Base-by-base conservation (phyloP, 106 monocot genomes). In the Apostasia ramifera region DNA sequence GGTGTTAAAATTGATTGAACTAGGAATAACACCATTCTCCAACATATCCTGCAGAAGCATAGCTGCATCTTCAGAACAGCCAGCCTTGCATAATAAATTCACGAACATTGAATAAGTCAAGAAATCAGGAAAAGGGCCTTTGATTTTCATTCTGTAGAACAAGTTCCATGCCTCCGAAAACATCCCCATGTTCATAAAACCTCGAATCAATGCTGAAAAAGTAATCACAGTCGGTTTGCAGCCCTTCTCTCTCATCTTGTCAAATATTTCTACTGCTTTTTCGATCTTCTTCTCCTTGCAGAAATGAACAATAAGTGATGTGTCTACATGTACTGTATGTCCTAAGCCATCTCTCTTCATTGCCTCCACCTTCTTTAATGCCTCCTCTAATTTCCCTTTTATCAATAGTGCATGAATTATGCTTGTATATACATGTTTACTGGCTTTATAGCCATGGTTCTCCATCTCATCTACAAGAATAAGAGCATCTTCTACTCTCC, bases 61-160 rank as follows among this genome's bases (percentile, higher is more conserved):
- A 74, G 86, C 42, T 11, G 73, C 92, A 55, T 92, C 86, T 71
- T 82, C 86, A 10, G 95, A 89, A 73, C 77, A 84, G 0, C 92
- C 84, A 3, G 3, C 74, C 67, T 79, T 82, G 63, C 92, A 92
- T 5, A 97, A 80, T 66, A 76, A 91, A 13, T 61, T 47, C 40
- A 97, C 86, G 76, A 97, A 89, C 92, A 89, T 84, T 0, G 91
- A 91, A 63, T 92, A 97, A 4, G 88, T 83, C 57, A 82, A 70
- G 41, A 97, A 97, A 83, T 89, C 95, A 54, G 92, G 95, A 41
- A 3, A 59, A 8, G 86, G 82, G 0, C 92, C 95, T 68, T 81
- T 80, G 8, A 70, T 26, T 58, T 82, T 84, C 92, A 97, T 85
- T 3, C 12, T 47, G 4, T 53, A 15, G 61, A 85, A 97, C 1